phyloP scores from a whole-genome alignment of 2,329 filamentous ascomycete genomes.

The Pestalotiopsis sp. region DNA sequence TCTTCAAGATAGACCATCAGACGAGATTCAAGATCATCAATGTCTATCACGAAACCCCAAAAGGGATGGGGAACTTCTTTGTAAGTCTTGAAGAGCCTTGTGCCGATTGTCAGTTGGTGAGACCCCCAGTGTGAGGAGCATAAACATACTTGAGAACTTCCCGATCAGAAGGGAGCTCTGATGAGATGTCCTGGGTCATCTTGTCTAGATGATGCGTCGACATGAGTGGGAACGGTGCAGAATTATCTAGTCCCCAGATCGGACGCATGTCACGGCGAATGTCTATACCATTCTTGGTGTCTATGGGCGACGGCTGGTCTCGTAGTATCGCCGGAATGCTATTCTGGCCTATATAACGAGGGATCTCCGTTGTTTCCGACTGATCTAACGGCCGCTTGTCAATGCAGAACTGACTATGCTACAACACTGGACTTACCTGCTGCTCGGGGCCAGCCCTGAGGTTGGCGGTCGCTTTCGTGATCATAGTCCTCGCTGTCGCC shows the following conservation, averaged over 20 bases:
- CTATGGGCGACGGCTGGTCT: conserved; percentile 59
- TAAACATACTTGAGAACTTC: conserved; percentile 66
- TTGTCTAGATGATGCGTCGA: conserved; percentile 63
- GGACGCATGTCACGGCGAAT: conserved; percentile 69
- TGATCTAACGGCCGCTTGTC: conserved; percentile 41
- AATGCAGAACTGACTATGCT: not conserved
- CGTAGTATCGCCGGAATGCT: conserved; percentile 68
- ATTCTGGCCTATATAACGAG: conserved; percentile 68
- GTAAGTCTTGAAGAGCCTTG: conserved; percentile 65
- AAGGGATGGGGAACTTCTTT: conserved; percentile 70
- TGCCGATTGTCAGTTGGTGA: not conserved
- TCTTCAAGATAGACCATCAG: conserved; percentile 69
- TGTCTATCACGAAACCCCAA: conserved; percentile 69
- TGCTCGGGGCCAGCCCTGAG: conserved; percentile 33
- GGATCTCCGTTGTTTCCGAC: conserved; percentile 54
- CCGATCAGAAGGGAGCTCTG: conserved; percentile 64
- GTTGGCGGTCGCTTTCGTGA: conserved; percentile 38
- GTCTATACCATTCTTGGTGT: conserved; percentile 55
- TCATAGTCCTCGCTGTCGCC: conserved; percentile 39
- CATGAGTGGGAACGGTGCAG: conserved; percentile 69
- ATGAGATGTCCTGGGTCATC: conserved; percentile 62
- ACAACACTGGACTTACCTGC: conserved; percentile 28
- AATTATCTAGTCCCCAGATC: conserved; percentile 67
- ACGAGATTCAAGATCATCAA: conserved; percentile 66
- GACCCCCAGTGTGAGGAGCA: not conserved